These are phyloP conservation scores for Argentina anserina DNA, from an alignment of 306 rosid species.

Conservation along the genomic window DNA sequence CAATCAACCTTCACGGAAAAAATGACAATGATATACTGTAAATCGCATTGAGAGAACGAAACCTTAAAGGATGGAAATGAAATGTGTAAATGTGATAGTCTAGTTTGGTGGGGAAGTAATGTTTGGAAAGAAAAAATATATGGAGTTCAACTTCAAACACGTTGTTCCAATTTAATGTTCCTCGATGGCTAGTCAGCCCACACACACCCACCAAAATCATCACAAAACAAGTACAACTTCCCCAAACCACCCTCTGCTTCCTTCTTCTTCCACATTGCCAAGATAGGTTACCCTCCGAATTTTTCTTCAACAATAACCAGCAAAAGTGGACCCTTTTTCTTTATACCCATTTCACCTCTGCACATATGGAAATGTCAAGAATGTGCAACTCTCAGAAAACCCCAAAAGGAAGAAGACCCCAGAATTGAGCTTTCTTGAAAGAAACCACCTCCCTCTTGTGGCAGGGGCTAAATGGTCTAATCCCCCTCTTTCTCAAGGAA, in stretches of 20 bases:
- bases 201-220: conserved; percentile 21
- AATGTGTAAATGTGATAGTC: not conserved
- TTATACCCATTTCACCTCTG: not conserved
- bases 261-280: not conserved
- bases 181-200: conserved; percentile 24
- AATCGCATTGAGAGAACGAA: not conserved
- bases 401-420: not conserved
- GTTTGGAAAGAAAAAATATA: not conserved
- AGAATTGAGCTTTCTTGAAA: not conserved
- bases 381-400: not conserved
- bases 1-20: not conserved
- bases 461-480: not conserved
- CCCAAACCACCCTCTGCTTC: not conserved
- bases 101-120: not conserved
- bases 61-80: not conserved
- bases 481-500: not conserved
- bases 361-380: conserved; percentile 4
- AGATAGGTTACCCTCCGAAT: conserved; percentile 4
- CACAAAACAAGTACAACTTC: not conserved
- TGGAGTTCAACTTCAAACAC: not conserved
- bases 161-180: conserved; percentile 20
- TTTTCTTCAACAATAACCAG: not conserved
- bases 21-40: not conserved
- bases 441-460: not conserved
- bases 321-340: not conserved